Evolutionary conservation across 805 yeast genomes (phyloP).

Genomic region (Hanseniaspora mollemarum): DNA sequence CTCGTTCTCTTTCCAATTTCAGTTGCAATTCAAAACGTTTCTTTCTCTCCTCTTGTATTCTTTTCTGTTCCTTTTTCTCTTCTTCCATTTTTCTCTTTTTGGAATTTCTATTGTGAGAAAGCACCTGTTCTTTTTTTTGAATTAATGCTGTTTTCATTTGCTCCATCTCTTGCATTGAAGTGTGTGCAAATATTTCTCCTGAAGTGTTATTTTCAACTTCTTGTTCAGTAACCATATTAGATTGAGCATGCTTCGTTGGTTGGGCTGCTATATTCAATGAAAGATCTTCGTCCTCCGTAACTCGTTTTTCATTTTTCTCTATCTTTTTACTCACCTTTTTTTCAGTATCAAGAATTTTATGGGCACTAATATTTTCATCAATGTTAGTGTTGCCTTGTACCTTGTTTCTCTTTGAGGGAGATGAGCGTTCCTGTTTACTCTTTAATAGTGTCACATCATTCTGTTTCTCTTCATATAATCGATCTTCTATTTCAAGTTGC

Average conservation of each 20-base stretch:
- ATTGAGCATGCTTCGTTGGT: too few relatives aligned
- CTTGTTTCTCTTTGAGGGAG: neutral
- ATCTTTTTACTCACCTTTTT: too few relatives aligned
- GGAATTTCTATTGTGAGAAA: neutral
- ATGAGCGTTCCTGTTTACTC: neutral
- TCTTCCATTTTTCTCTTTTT: neutral
- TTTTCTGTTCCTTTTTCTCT: neutral
- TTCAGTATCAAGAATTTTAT: too few relatives aligned
- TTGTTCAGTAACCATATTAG: too few relatives aligned
- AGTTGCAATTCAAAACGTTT: neutral
- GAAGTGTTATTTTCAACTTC: too few relatives aligned
- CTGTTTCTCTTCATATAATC: neutral
- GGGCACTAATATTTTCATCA: neutral
- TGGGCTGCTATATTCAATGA: too few relatives aligned
- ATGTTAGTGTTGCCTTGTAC: neutral
- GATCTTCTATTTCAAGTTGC: slow-evolving; percentile 2
- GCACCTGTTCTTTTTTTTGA: neutral
- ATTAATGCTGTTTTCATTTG: neutral
- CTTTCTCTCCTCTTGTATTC: neutral
- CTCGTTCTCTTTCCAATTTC: neutral
- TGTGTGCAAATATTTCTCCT: too few relatives aligned
- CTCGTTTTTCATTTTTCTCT: neutral
- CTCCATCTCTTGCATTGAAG: too few relatives aligned
- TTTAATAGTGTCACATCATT: neutral
- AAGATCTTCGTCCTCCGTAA: neutral